phyloP scores from a whole-genome alignment of 805 yeast species.

The Teunomyces funiuensis region DNA sequence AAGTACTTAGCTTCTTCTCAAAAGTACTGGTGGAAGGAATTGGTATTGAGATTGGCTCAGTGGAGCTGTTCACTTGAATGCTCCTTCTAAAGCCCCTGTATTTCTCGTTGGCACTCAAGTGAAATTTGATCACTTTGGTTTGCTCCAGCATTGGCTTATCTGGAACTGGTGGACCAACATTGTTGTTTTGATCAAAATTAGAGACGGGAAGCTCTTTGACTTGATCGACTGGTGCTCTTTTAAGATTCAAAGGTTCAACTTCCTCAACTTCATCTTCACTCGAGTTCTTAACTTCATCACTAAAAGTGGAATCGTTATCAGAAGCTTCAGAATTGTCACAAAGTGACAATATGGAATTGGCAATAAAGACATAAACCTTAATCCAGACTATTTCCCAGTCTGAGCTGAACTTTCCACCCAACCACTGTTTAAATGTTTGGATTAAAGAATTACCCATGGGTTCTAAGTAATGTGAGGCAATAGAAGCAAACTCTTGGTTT shows the following conservation, averaged over 20 bases:
- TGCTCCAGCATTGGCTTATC: constrained; percentile 3
- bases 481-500: constrained; percentile 24
- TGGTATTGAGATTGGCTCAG: constrained; percentile 20
- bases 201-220: constrained; percentile 9
- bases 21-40: constrained; percentile 5
- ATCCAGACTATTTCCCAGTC: constrained; percentile 40
- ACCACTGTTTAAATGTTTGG: constrained; percentile 36
- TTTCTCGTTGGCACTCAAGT: constrained; percentile 31
- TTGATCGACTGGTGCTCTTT: constrained; percentile 7
- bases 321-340: constrained; percentile 18
- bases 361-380: constrained; percentile 38
- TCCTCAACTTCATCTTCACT: constrained; percentile 15
- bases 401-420: constrained; percentile 32
- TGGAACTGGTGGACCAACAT: constrained; percentile 12
- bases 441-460: constrained; percentile 42
- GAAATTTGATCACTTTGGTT: constrained; percentile 19
- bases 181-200: constrained; percentile 9
- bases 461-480: constrained; percentile 34
- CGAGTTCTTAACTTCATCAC: constrained; percentile 7
- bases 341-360: constrained; percentile 34
- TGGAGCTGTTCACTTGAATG: constrained; percentile 16
- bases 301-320: constrained; percentile 25
- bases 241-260: constrained; percentile 29
- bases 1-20: not conserved
- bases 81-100: constrained; percentile 45